A percentile compares a stretch with the other conserved stretches of the same genome.
Conservation (phyloP, 345 rosid species). For the Hypericum perforatum region DNA sequence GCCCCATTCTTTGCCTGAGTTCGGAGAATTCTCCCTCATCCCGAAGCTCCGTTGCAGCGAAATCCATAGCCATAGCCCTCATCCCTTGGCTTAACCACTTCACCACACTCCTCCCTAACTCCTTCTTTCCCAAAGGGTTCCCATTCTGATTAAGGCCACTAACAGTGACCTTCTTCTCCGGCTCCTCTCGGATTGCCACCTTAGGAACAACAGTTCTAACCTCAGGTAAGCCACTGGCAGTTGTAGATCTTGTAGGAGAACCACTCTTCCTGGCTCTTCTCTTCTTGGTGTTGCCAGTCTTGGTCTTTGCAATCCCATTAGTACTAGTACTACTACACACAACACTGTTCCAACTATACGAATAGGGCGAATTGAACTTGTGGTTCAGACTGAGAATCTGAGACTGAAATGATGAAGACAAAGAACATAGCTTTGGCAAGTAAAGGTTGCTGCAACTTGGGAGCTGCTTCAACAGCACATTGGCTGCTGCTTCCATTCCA, state of each 20-base stretch:
- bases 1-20: conserved; percentile 60
- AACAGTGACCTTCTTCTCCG: conserved; percentile 18
- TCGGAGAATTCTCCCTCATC: conserved; percentile 57
- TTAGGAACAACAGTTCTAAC: conserved; percentile 5
- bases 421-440: conserved; percentile 1
- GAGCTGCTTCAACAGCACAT: too few species aligned
- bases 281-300: conserved; percentile 24
- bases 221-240: conserved; percentile 7
- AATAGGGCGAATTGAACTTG: conserved; percentile 10
- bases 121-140: conserved; percentile 69
- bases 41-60: conserved; percentile 57
- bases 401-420: conserved; percentile 27
- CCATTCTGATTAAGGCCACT: conserved; percentile 54
- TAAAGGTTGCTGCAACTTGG: too few species aligned
- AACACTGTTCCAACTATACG: conserved; percentile 15
- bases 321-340: conserved; percentile 19
- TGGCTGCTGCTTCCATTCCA: too few species aligned
- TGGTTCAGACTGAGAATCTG: conserved; percentile 14
- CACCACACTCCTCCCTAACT: conserved; percentile 69
- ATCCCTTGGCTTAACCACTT: conserved; percentile 76
- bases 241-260: conserved; percentile 14
- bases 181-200: conserved; percentile 9
- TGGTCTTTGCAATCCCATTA: conserved; percentile 15
- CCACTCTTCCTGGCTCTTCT: conserved; percentile 30
- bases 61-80: conserved; percentile 75